Evolutionary conservation across 2,329 filamentous ascomycete species (phyloP).

Genomic region (Capronia americana): DNA sequence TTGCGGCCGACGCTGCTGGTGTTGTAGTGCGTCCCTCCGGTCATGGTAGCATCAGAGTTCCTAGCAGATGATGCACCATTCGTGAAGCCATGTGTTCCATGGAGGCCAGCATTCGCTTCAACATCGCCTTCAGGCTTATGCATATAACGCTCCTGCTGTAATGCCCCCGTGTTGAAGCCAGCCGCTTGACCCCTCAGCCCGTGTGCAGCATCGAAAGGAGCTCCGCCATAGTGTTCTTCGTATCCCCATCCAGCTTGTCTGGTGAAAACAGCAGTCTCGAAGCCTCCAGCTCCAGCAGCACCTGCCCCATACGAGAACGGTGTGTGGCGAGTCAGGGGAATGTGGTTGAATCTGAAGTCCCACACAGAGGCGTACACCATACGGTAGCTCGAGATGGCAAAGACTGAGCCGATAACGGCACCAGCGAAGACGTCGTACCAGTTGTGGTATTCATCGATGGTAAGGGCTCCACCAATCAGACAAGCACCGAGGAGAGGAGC

Average conservation of each 20-base stretch:
- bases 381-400: conserved; percentile 70
- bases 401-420: conserved; percentile 67
- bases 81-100: conserved; percentile 14
- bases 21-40: conserved; percentile 9
- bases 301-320: conserved; percentile 60
- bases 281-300: conserved; percentile 49
- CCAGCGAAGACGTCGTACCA: conserved; percentile 76
- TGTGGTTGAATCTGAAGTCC: conserved; percentile 72
- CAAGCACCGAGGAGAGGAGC: conserved; percentile 70
- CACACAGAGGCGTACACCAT: conserved; percentile 72
- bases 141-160: conserved; percentile 18
- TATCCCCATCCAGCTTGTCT: conserved; percentile 67
- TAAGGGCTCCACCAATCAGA: conserved; percentile 72
- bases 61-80: conserved; percentile 16
- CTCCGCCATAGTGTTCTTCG: conserved; percentile 49
- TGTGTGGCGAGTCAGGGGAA: conserved; percentile 66
- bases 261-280: conserved; percentile 64
- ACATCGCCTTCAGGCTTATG: conserved; percentile 16
- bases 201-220: conserved; percentile 51
- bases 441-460: conserved; percentile 76
- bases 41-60: conserved; percentile 2
- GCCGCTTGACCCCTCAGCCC: conserved; percentile 32
- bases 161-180: conserved; percentile 36
- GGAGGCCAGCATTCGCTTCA: conserved; percentile 19
- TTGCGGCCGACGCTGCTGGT: conserved; percentile 24